Evolutionary conservation across 1,284 basidiomycete genomes (phyloP), one percentile per base, ranked within the genome.

Genomic region (Pisolithus thermaeus): DNA sequence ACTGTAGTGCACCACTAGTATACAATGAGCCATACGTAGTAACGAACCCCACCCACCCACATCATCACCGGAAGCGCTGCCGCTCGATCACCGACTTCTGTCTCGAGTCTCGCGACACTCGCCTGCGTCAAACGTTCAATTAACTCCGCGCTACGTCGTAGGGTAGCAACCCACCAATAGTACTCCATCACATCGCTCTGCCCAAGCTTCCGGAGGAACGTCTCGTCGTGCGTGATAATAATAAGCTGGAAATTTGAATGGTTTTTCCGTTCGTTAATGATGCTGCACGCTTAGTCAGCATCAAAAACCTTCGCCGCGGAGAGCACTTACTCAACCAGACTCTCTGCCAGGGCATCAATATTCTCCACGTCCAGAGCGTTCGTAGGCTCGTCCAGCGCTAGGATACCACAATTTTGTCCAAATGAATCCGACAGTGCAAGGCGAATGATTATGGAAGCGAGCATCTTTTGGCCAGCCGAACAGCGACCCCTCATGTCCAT

Each of bases 401-500:
- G 80, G 56, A 99, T 97, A 14, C 96, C 96, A 69, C 96, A 99
- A 59, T 97, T 96, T 66, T 94, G 91, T 3, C 93, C 92, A 62
- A 99, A 99, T 3, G 92, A 96, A 68, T 99, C 97, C 8, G 96
- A 96, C 23, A 99, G 78, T 0, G 96, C 97, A n/a, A 99, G 81
- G 1, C 97, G 84, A 61, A 99, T 99, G 66, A 99, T 94, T 69
- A 99, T 98, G n/a, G 92, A 97, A 27, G 97, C 97, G 52, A 99
- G 74, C 77, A 98, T 97, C 73, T 99, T 99, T 70, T 99, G 97
- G 0, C 97, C 97, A 0, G 97, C 97, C 20, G 91, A 95, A 70
- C 97, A 99, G 55, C 97, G 84, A 27, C 97, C 97, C 54, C 96
- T 87, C 96, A 99, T 99, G 68, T 99, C 96, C 86, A 99, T 95